Evolutionary conservation across 1,284 basidiomycete species (phyloP).

Genomic region (Moniliella sp.): DNA sequence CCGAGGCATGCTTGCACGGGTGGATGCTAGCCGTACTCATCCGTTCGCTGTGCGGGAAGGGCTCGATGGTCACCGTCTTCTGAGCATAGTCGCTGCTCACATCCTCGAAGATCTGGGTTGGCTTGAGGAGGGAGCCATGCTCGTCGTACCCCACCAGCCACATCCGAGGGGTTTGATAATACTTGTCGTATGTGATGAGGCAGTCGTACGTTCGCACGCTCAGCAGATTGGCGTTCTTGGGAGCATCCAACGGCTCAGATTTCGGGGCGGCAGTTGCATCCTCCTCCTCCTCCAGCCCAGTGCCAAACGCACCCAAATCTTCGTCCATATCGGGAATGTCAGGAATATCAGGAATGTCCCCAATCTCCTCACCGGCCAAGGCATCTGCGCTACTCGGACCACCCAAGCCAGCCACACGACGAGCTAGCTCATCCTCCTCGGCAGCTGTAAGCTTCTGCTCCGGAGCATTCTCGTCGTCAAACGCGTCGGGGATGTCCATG

Average conservation of each 20-base stretch:
- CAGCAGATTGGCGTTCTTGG: constrained; percentile 48
- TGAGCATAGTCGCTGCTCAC: constrained; percentile 88
- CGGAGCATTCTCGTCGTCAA: constrained; percentile 11
- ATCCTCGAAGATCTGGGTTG: constrained; percentile 84
- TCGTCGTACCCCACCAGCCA: constrained; percentile 32
- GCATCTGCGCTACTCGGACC: background rate
- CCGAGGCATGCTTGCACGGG: constrained; percentile 91
- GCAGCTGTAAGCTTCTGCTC: constrained; percentile 13
- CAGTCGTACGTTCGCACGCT: constrained; percentile 96
- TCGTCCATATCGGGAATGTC: constrained; percentile 27
- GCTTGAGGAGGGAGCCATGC: constrained; percentile 34
- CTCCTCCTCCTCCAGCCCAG: constrained; percentile 19
- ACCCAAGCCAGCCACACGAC: constrained; percentile 10
- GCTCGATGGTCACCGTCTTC: constrained; percentile 96
- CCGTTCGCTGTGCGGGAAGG: constrained; percentile 79
- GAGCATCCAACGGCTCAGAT: constrained; percentile 27
- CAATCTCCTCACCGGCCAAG: constrained; percentile 3
- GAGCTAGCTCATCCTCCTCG: constrained; percentile 20
- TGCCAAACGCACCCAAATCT: constrained; percentile 12
- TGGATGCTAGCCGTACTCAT: constrained; percentile 50
- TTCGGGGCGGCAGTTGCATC: constrained; percentile 20
- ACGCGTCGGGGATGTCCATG: constrained; percentile 21
- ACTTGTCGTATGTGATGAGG: constrained; percentile 95
- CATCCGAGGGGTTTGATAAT: constrained; percentile 27
- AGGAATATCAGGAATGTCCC: constrained; percentile 18